Conservation (phyloP, 1,139 yeast genomes). For the Taphrina betulina region DNA sequence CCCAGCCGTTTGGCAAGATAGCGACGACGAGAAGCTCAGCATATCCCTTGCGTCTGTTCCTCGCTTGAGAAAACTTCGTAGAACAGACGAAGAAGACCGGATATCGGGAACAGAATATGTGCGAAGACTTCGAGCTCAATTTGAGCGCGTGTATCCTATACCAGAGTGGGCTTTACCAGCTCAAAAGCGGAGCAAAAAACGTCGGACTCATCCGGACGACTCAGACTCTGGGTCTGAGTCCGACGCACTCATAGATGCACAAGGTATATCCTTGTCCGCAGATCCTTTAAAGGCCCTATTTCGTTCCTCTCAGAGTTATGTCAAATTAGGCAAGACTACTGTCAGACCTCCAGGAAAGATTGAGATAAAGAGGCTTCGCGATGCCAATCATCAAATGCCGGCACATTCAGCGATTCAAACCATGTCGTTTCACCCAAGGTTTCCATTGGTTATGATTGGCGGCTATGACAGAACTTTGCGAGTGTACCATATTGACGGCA, state of each 20-base stretch:
- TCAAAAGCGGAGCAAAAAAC: constrained; percentile 16
- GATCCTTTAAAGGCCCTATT: constrained; percentile 58
- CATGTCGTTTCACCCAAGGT: constrained; percentile 77
- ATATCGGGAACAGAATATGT: constrained; percentile 69
- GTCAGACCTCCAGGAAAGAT: constrained; percentile 68
- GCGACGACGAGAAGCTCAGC: constrained; percentile 77
- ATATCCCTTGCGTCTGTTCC: constrained; percentile 63
- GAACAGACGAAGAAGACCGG: constrained; percentile 57
- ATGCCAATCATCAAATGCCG: constrained; percentile 70
- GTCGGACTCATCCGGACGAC: constrained; percentile 38
- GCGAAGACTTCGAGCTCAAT: constrained; percentile 69
- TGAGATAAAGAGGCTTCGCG: constrained; percentile 75
- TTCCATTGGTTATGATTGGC: constrained; percentile 80
- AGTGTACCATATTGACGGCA: constrained; percentile 90
- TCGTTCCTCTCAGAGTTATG: constrained; percentile 58
- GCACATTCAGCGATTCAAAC: constrained; percentile 81
- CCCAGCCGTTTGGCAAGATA: constrained; percentile 78
- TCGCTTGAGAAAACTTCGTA: constrained; percentile 69
- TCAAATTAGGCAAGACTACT: constrained; percentile 49
- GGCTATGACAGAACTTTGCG: constrained; percentile 90
- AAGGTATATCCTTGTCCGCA: constrained; percentile 43
- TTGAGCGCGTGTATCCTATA: constrained; percentile 57
- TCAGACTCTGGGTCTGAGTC: constrained; percentile 40
- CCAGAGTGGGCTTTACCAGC: constrained; percentile 81
- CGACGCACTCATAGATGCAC: constrained; percentile 43